Percentiles rank a stretch among this genome's conserved stretches.
Conservation (phyloP, 805 yeast genomes). For the Saturnispora ahearnii region DNA sequence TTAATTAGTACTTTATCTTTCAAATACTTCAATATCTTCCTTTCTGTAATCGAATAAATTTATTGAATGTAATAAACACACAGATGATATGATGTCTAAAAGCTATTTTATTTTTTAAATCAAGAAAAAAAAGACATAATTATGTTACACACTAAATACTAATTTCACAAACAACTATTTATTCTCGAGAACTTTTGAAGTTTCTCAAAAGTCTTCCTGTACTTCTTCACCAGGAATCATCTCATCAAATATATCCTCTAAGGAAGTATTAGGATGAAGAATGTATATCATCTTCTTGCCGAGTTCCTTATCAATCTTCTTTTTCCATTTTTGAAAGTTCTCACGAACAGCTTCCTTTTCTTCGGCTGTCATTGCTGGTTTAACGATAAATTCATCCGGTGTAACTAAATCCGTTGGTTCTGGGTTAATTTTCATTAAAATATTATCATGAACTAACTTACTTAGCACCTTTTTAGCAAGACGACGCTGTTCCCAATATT, state of each 20-base stretch:
- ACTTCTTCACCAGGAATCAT: conserved; percentile 11
- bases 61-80: too few species aligned
- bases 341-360: conserved; percentile 18
- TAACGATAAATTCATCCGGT: conserved; percentile 19
- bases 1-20: too few species aligned
- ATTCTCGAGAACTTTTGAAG: neutral
- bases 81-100: neutral
- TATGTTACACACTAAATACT: neutral
- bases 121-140: neutral
- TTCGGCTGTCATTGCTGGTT: conserved; percentile 17
- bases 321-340: conserved; percentile 12
- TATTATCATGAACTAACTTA: conserved; percentile 74
- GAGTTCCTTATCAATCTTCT: conserved; percentile 17
- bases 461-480: conserved; percentile 73
- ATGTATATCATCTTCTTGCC: conserved; percentile 36
- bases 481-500: conserved; percentile 60
- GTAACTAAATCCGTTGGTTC: conserved; percentile 32
- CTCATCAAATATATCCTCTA: conserved; percentile 54
- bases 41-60: too few species aligned
- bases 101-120: neutral
- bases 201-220: conserved; percentile 9
- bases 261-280: conserved; percentile 77
- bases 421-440: conserved; percentile 56
- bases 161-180: neutral
- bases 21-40: too few species aligned